These are phyloP conservation scores for Phyllosticta capitalensis DNA, from an alignment of 2,329 filamentous ascomycete species.

Conservation along the genomic window DNA sequence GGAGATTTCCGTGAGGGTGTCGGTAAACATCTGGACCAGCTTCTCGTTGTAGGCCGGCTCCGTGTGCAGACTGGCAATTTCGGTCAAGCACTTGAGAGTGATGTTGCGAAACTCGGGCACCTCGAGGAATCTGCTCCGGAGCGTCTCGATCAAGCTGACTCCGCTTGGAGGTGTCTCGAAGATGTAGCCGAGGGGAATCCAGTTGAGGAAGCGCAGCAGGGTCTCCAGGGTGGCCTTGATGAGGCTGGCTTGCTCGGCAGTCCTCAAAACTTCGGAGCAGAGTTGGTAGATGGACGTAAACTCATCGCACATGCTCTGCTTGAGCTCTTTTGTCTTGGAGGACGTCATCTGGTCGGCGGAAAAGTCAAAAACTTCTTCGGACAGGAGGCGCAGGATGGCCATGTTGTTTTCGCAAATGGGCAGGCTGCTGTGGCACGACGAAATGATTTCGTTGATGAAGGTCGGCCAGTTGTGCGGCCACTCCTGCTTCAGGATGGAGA, in stretches of 20 bases:
- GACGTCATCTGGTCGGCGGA: conserved; percentile 99
- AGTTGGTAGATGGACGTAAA: conserved; percentile 98
- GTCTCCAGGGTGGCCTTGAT: conserved; percentile 97
- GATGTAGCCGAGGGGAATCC: conserved; percentile 97
- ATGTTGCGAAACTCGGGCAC: conserved; percentile 94
- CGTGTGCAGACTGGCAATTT: conserved; percentile 90
- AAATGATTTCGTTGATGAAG: conserved; percentile 99
- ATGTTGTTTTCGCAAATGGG: conserved; percentile 99
- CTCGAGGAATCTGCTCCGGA: conserved; percentile 85
- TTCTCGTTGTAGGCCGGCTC: conserved; percentile 86
- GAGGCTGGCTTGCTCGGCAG: conserved; percentile 76
- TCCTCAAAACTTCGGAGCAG: conserved; percentile 88
- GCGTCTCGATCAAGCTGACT: conserved; percentile 71
- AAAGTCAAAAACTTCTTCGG: conserved; percentile 98
- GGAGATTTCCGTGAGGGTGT: conserved; percentile 84
- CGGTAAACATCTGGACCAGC: conserved; percentile 96
- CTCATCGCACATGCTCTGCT: conserved; percentile 97
- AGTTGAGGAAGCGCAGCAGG: conserved; percentile 91
- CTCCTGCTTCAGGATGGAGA: conserved; percentile 97
- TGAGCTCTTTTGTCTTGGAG: conserved; percentile 87
- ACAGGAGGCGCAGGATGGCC: conserved; percentile 89
- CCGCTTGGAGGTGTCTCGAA: conserved; percentile 72
- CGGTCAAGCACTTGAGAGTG: conserved; percentile 90
- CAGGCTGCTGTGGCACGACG: conserved; percentile 86
- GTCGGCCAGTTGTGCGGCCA: conserved; percentile 99